Evolutionary conservation across 306 rosid genomes (phyloP).

Genomic region (Neltuma alba): DNA sequence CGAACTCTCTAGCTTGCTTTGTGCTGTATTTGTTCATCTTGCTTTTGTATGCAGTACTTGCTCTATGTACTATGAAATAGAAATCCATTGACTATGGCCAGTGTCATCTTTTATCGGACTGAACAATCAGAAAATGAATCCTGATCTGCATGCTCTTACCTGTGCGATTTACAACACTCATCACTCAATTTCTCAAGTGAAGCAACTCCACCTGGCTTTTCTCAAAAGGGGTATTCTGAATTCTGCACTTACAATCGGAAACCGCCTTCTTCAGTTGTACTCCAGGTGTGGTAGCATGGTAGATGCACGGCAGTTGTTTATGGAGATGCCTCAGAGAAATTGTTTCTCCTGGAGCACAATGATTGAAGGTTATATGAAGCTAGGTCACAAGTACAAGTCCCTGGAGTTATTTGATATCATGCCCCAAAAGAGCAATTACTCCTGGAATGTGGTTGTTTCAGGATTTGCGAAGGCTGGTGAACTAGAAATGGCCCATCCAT

Average conservation of each 20-base stretch:
- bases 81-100: not conserved
- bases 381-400: constrained; percentile 48
- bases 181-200: constrained; percentile 42
- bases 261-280: constrained; percentile 66
- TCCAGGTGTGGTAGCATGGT: not conserved
- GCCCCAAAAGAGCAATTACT: constrained; percentile 58
- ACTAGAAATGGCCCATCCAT: constrained; percentile 33
- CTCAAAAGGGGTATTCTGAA: constrained; percentile 59
- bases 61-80: not conserved
- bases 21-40: not conserved
- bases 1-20: not conserved
- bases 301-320: constrained; percentile 42
- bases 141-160: constrained; percentile 49
- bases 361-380: constrained; percentile 57
- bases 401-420: constrained; percentile 56
- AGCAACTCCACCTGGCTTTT: constrained; percentile 57
- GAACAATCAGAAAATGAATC: constrained; percentile 19
- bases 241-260: constrained; percentile 47
- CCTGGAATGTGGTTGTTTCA: constrained; percentile 64
- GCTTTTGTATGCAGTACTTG: not conserved
- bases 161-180: constrained; percentile 47
- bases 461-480: constrained; percentile 58
- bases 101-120: not conserved
- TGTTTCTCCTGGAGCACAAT: constrained; percentile 67
- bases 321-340: constrained; percentile 43